Evolutionary conservation across 2,329 filamentous ascomycete genomes (phyloP).

Genomic region (Penicillium sp.): DNA sequence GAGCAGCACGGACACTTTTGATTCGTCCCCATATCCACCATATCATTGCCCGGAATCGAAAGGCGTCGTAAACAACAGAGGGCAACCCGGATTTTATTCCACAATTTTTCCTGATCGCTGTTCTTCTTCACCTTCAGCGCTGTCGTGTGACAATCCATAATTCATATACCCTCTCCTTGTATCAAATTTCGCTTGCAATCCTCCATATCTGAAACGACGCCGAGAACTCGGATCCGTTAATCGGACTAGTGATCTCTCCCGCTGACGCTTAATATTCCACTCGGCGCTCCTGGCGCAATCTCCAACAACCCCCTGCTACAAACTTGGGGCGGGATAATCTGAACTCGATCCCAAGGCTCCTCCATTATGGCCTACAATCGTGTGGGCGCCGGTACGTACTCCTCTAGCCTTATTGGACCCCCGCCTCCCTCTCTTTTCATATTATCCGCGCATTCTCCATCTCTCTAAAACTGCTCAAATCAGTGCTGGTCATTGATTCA

Average conservation of each 20-base stretch:
- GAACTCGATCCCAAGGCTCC: conserved; percentile 20
- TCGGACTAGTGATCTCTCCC: conserved; percentile 16
- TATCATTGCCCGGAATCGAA: conserved; percentile 19
- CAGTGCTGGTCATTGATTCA: conserved; percentile 6
- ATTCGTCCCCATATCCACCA: conserved; percentile 21
- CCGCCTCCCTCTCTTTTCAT: conserved; percentile 7
- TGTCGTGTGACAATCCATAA: conserved; percentile 12
- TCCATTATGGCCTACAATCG: conserved; percentile 64
- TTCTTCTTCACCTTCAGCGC: conserved; percentile 1
- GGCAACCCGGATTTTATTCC: conserved; percentile 8
- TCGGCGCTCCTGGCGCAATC: conserved; percentile 31
- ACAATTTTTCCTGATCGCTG: background rate
- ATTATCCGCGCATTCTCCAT: conserved; percentile 1
- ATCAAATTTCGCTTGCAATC: conserved; percentile 8
- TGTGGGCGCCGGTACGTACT: conserved; percentile 57
- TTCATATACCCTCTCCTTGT: background rate
- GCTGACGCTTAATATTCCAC: conserved; percentile 16
- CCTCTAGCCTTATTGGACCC: conserved; percentile 6
- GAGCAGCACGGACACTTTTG: conserved; percentile 15
- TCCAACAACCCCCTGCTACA: conserved; percentile 19
- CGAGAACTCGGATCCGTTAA: conserved; percentile 18
- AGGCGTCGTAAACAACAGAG: conserved; percentile 25
- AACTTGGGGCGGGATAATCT: conserved; percentile 26
- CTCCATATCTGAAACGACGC: conserved; percentile 22
- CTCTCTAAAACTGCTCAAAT: background rate